Conservation (phyloP, 2,329 filamentous ascomycete species). For the Colletotrichum orchidophilum region DNA sequence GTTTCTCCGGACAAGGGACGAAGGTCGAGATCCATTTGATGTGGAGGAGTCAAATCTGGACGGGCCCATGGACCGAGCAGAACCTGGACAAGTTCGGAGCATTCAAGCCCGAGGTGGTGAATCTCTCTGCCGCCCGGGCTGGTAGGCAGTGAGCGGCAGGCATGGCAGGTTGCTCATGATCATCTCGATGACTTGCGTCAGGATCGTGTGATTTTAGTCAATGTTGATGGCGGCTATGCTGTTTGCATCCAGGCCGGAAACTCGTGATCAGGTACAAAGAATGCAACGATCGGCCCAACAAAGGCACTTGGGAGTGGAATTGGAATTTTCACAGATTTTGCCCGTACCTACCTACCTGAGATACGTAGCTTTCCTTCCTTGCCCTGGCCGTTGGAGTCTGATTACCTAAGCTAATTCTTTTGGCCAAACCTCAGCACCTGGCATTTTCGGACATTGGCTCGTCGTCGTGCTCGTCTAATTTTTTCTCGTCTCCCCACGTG, state of each 20-base stretch:
- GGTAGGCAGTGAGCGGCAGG: not conserved
- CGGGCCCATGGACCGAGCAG: not conserved
- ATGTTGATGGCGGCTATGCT: not conserved
- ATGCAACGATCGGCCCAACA: not conserved
- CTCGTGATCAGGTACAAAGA: not conserved
- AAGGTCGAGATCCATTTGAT: not conserved
- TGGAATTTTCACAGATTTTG: not conserved
- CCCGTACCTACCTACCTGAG: too few relatives aligned
- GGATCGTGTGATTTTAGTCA: conserved; percentile 8
- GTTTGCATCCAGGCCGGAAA: not conserved
- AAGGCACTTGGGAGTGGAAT: not conserved
- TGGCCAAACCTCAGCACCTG: not conserved
- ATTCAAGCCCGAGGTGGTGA: conserved; percentile 19
- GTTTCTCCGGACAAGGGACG: not conserved
- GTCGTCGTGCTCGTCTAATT: not conserved
- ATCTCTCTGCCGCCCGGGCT: not conserved
- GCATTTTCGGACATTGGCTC: conserved; percentile 2
- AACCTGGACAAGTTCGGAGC: conserved; percentile 8
- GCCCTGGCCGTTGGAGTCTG: conserved; percentile 5
- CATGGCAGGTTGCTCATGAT: not conserved
- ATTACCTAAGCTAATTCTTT: conserved; percentile 29
- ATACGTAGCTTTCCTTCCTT: too few relatives aligned
- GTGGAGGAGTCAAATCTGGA: not conserved
- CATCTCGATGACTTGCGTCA: conserved; percentile 4
- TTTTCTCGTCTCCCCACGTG: conserved; percentile 15